These are phyloP conservation scores for Thalassiosira exigua DNA, from an alignment of 352 stramenopile species.

Conservation along the genomic window DNA sequence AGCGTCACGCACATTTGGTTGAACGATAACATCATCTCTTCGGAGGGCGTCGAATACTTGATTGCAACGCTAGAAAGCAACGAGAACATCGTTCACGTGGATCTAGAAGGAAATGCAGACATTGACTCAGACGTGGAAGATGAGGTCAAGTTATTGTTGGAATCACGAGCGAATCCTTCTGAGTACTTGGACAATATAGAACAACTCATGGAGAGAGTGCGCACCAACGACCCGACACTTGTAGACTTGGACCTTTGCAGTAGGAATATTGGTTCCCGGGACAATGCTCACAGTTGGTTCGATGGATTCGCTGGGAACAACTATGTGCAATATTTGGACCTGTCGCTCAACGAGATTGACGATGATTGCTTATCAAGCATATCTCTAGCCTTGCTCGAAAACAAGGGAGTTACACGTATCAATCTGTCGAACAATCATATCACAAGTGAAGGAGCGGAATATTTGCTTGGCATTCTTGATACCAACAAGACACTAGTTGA, in stretches of 20 bases:
- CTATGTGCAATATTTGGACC: slow-evolving; percentile 36
- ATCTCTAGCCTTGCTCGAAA: slow-evolving; percentile 51
- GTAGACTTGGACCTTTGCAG: slow-evolving; percentile 25
- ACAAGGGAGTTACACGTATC: slow-evolving; percentile 36
- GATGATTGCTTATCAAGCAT: slow-evolving; percentile 54
- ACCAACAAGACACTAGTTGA: slow-evolving; percentile 42
- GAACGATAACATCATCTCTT: slow-evolving; percentile 46
- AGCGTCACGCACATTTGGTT: slow-evolving; percentile 46
- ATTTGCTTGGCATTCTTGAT: slow-evolving; percentile 56
- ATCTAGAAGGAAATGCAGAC: slow-evolving; percentile 38
- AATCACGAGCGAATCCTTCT: slow-evolving; percentile 13
- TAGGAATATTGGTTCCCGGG: slow-evolving; percentile 39
- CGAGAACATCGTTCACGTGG: slow-evolving; percentile 31
- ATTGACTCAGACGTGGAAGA: slow-evolving; percentile 31
- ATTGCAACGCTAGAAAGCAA: slow-evolving; percentile 52
- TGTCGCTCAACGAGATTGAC: slow-evolving; percentile 54
- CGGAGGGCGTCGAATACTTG: slow-evolving; percentile 51
- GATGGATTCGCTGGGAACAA: slow-evolving; percentile 45
- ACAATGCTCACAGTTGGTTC: slow-evolving; percentile 35
- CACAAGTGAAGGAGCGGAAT: slow-evolving; percentile 54
- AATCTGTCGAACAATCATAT: slow-evolving; percentile 50
- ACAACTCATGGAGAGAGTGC: slow-evolving; percentile 33
- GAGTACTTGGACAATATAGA: not conserved
- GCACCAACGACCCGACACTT: slow-evolving; percentile 45
- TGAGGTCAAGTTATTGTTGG: slow-evolving; percentile 34